A percentile compares a stretch with the other conserved stretches of the same genome.
phyloP scores from a whole-genome alignment of 306 rosid genomes.

The Acacia acuminata region DNA sequence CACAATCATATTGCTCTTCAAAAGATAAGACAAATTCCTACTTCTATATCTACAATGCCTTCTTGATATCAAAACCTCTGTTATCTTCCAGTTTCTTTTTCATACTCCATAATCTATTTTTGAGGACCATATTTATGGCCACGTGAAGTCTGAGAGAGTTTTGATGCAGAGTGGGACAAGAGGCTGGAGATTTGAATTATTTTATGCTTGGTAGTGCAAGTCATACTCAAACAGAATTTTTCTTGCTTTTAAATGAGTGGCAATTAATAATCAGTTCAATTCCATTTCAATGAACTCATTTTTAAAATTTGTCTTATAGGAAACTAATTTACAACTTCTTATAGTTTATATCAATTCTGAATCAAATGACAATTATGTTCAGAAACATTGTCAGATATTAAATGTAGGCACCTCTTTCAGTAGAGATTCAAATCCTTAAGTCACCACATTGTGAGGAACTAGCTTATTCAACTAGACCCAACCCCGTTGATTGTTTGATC shows the following conservation, averaged over 20 bases:
- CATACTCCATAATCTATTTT: not conserved
- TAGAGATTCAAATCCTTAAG: too few relatives aligned
- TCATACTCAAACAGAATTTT: not conserved
- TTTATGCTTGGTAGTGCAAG: not conserved
- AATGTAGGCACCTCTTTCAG: too few relatives aligned
- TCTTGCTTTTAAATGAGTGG: not conserved
- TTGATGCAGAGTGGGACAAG: not conserved
- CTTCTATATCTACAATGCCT: slow-evolving; percentile 38
- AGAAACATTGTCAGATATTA: too few relatives aligned
- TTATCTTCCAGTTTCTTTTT: not conserved
- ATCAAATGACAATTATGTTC: too few relatives aligned
- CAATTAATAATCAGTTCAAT: not conserved
- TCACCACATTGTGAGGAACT: too few relatives aligned
- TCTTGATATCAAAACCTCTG: not conserved
- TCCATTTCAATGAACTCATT: not conserved
- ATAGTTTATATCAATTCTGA: too few relatives aligned
- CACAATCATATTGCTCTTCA: slow-evolving; percentile 46
- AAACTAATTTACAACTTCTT: too few relatives aligned
- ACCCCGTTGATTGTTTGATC: too few relatives aligned
- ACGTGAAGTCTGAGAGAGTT: not conserved
- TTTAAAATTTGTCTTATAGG: too few relatives aligned
- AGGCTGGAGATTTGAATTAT: not conserved
- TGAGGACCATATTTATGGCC: not conserved
- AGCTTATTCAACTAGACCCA: too few relatives aligned
- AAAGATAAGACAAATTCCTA: slow-evolving; percentile 42